Evolutionary conservation across 2,329 filamentous ascomycete species (phyloP), one percentile per base, ranked within the genome.

Genomic region (Pyrenophora seminiperda): DNA sequence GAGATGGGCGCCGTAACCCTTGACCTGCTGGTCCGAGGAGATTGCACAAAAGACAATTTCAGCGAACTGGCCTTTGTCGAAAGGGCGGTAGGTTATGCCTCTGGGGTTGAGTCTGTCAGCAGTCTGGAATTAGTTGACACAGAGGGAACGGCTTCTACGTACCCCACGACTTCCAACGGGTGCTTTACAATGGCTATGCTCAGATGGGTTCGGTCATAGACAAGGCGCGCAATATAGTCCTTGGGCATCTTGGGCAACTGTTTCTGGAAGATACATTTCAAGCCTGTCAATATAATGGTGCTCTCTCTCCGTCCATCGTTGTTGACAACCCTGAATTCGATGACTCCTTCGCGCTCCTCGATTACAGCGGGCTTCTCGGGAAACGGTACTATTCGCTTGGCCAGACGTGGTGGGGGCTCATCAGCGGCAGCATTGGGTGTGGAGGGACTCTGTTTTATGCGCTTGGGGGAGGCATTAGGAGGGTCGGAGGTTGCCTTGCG

Each of bases 11-110:
- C 94, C 94, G 70, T 99, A 99, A 27, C 94, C 94, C 75, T 97
- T 99, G 63, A 99, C 94, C 75, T 99, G 94, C 74, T 99, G 94
- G 69, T 97, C 94, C 0, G 91, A 96, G 46, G 90, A 95, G 65
- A 99, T 96, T 61, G 94, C 94, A 73, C 93, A 99, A 71, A 99
- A 99, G 50, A 99, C 94, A 64, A 99, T 99, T 76, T 99, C 94
- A 58, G 94, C 94, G 68, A 99, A 99, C 63, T 89, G 85, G 45
- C 93, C 89, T 47, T 88, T 87, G 68, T 92, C 91, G 76, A 99
- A 99, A 0, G 92, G 92, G 11, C 93, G 86, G 75, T 96, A 99
- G 17, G 94, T 97, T 68, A 99, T 97, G 52, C 94, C 94, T 56
- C 92, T 93, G 34, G 41, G 36, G 20, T 31, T 18, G 20, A 10